Conservation (phyloP, 2,329 filamentous ascomycete species). For the Pestalotiopsis sp. region DNA sequence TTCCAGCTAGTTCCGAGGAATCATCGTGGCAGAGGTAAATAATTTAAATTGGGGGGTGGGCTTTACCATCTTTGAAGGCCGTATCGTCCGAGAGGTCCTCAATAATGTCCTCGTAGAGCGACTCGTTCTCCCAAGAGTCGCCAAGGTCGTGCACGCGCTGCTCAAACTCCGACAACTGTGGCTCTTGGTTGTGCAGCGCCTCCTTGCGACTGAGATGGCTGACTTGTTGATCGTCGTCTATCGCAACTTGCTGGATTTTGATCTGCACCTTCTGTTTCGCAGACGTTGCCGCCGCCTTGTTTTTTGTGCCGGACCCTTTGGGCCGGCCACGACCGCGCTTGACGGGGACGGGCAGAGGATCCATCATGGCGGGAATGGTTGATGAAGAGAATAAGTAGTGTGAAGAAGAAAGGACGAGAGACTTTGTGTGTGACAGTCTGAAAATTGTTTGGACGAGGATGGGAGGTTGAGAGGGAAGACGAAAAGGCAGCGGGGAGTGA, state of each 20-base stretch:
- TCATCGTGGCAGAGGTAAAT: too few relatives aligned
- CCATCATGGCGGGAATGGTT: not conserved
- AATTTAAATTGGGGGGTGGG: not conserved
- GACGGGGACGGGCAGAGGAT: not conserved
- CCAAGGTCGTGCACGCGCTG: constrained; percentile 18
- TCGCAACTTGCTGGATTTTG: constrained; percentile 2
- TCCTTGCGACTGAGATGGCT: constrained; percentile 8
- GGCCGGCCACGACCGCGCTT: constrained; percentile 10
- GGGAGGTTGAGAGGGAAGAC: too few relatives aligned
- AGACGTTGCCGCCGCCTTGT: not conserved
- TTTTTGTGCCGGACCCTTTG: constrained; percentile 8
- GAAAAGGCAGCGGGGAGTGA: too few relatives aligned
- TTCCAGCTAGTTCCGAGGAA: too few relatives aligned
- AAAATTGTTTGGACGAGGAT: too few relatives aligned
- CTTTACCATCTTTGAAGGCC: constrained; percentile 32
- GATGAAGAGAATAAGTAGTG: not conserved
- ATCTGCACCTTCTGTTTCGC: constrained; percentile 1
- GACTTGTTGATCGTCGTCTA: constrained; percentile 10
- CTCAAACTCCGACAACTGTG: constrained; percentile 6
- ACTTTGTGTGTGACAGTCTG: too few relatives aligned
- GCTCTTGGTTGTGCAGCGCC: not conserved
- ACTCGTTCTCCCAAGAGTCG: constrained; percentile 44
- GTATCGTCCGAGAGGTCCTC: constrained; percentile 45
- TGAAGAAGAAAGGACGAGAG: not conserved
- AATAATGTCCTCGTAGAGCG: constrained; percentile 46